These are phyloP conservation scores for Tolypocladium inflatum DNA, from an alignment of 2,329 filamentous ascomycete species.

Conservation along the genomic window DNA sequence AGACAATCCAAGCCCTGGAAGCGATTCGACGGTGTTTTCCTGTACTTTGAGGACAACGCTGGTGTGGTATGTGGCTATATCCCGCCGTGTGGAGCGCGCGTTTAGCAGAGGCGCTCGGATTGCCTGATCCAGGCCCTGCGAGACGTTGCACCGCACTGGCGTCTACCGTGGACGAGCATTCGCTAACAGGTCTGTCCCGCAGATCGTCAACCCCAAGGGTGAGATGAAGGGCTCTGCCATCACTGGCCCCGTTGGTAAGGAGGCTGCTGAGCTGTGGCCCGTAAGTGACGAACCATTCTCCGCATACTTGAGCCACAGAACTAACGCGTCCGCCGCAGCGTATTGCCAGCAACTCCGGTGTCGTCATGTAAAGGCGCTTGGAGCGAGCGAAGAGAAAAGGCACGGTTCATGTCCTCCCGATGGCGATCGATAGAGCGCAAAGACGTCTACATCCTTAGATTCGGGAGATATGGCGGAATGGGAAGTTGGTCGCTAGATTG, in stretches of 20 bases:
- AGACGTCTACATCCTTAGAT: slow-evolving; percentile 3
- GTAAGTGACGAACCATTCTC: slow-evolving; percentile 43
- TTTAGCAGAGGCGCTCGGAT: background rate
- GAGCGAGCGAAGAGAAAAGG: slow-evolving; percentile 17
- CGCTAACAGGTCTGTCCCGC: slow-evolving; percentile 25
- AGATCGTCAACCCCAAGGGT: slow-evolving; percentile 99
- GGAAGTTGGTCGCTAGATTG: slow-evolving; percentile 30
- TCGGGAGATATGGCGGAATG: background rate
- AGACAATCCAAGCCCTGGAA: slow-evolving; percentile 99
- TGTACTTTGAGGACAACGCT: slow-evolving; percentile 99
- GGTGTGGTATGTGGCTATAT: slow-evolving; percentile 68
- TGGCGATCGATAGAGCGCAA: slow-evolving; percentile 24
- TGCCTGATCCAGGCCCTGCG: background rate
- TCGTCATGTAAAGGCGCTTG: slow-evolving; percentile 82
- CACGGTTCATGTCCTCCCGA: slow-evolving; percentile 17
- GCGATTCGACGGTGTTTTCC: slow-evolving; percentile 94
- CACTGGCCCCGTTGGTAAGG: slow-evolving; percentile 98
- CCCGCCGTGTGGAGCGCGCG: background rate
- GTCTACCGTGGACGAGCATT: background rate
- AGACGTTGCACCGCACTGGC: background rate
- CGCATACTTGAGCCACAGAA: background rate
- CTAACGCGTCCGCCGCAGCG: slow-evolving; percentile 47
- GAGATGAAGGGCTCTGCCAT: slow-evolving; percentile 99
- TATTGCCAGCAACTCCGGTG: slow-evolving; percentile 99
- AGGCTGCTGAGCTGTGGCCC: slow-evolving; percentile 99